Evolutionary conservation across 2,329 filamentous ascomycete species (phyloP), one percentile per base, ranked within the genome.

Genomic region (Hymenoscyphus albidus): DNA sequence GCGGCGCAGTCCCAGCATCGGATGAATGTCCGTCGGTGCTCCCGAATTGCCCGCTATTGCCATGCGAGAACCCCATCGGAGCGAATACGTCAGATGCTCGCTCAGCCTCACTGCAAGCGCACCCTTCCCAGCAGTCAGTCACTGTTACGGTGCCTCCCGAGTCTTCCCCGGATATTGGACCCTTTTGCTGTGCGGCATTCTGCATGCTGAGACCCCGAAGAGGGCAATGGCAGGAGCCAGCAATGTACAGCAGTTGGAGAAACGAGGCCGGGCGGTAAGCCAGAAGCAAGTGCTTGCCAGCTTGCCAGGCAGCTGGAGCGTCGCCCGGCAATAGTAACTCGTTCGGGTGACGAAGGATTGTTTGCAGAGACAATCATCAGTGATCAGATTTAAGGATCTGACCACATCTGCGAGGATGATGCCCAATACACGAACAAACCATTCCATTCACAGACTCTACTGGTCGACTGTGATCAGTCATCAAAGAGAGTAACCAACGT

Each of bases 321-420:
- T 27, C 54, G 54, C 54, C 14, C 12, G 54, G 54, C 54, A 57
- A 57, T 57, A 57, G 54, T 57, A 38, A 57, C 54, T 57, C 32
- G 27, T 57, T 57, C 31, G 27, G 31, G 32, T 27, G 22, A 56
- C 14, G 22, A 9, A 10, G 5, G 35, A 35, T 12, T 51, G 44
- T 22, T 22, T 18, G 32, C 16, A 38, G 32, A 38, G 27, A 27
- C 27, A 18, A 57, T 16, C 31, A 57, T 7, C 35, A 35, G 2
- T 35, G 35, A 35, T 35, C 35, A 35, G 6, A 7, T 32, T 16
- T 35, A 4, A 14, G 13, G 16, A 32, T 57, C 54, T 57, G 54
- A 57, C 54, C 31, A 22, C 54, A 57, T 14, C 31, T 57, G 10
- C 9, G 44, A 51, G 44, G n/a, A 57, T 57, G 54, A 57, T 32